Percentiles rank a stretch among this genome's conserved stretches.
Evolutionary conservation across 495 filamentous ascomycete genomes (phyloP).

Genomic region (Haplographium delicatum): DNA sequence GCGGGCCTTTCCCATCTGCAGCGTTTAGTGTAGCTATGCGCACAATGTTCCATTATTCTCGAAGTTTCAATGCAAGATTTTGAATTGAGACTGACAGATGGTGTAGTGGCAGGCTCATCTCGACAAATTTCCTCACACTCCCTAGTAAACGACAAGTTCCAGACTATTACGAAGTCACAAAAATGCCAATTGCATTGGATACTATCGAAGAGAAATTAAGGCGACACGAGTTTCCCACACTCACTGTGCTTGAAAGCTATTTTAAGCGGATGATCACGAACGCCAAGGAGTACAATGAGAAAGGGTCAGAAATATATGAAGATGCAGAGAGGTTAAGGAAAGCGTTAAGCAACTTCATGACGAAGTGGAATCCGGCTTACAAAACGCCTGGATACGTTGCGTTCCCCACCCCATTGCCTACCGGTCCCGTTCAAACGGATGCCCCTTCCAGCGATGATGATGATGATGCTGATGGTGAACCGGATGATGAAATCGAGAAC

Average conservation of each 20-base stretch:
- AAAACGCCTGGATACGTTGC: conserved; percentile 53
- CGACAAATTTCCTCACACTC: conserved; percentile 65
- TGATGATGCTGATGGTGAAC: conserved; percentile 30
- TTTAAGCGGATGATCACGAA: conserved; percentile 74
- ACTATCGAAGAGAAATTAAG: conserved; percentile 67
- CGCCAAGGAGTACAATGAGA: conserved; percentile 67
- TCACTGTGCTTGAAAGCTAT: conserved; percentile 64
- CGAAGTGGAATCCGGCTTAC: conserved; percentile 69
- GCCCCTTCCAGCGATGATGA: conserved; percentile 22
- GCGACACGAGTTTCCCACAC: conserved; percentile 52
- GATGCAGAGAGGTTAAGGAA: conserved; percentile 75
- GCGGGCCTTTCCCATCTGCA: background rate
- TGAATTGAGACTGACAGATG: background rate
- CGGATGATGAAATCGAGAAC: conserved; percentile 31
- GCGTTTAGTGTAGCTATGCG: too few species aligned
- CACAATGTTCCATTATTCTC: background rate
- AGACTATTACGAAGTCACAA: conserved; percentile 70
- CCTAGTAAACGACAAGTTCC: conserved; percentile 55
- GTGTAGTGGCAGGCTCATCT: conserved; percentile 59
- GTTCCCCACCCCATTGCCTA: conserved; percentile 57
- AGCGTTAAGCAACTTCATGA: conserved; percentile 69
- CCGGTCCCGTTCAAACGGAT: conserved; percentile 18
- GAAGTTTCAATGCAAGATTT: background rate
- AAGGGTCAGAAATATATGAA: conserved; percentile 57
- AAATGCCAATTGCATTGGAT: conserved; percentile 69